A percentile compares a stretch with the other conserved stretches of the same genome.
phyloP scores from a whole-genome alignment of 352 stramenopile genomes.

The Globisporangium cederbergense region DNA sequence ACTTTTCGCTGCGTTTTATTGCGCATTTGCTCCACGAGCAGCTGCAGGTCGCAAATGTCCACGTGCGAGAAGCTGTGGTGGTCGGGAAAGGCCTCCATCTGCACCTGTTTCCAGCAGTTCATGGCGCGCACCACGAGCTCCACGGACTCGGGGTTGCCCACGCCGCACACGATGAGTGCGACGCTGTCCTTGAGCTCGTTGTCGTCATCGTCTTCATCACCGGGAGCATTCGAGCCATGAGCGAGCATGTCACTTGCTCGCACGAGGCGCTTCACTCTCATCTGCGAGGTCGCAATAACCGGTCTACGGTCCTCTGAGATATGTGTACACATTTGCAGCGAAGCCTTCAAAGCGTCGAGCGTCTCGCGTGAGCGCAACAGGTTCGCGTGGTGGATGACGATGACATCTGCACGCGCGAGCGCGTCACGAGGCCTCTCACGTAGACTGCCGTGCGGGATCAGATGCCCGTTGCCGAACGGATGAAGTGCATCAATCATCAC shows the following conservation, averaged over 20 bases:
- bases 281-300: constrained; percentile 48
- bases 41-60: constrained; percentile 33
- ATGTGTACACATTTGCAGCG: constrained; percentile 14
- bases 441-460: constrained; percentile 56
- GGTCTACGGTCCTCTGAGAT: constrained; percentile 3
- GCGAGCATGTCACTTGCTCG: constrained; percentile 7
- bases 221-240: background rate
- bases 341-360: constrained; percentile 16
- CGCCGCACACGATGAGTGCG: constrained; percentile 49
- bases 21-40: constrained; percentile 7
- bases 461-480: constrained; percentile 57
- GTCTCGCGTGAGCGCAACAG: constrained; percentile 21
- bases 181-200: constrained; percentile 20
- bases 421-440: constrained; percentile 44
- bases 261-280: constrained; percentile 37
- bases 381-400: constrained; percentile 60
- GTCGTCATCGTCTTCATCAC: background rate
- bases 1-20: constrained; percentile 12
- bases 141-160: constrained; percentile 68
- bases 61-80: constrained; percentile 44
- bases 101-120: constrained; percentile 25
- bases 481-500: constrained; percentile 70
- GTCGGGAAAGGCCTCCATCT: constrained; percentile 55
- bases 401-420: constrained; percentile 42
- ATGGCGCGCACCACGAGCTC: constrained; percentile 34